phyloP scores from a whole-genome alignment of 495 filamentous ascomycete species.

The Tetracladium setigerum region DNA sequence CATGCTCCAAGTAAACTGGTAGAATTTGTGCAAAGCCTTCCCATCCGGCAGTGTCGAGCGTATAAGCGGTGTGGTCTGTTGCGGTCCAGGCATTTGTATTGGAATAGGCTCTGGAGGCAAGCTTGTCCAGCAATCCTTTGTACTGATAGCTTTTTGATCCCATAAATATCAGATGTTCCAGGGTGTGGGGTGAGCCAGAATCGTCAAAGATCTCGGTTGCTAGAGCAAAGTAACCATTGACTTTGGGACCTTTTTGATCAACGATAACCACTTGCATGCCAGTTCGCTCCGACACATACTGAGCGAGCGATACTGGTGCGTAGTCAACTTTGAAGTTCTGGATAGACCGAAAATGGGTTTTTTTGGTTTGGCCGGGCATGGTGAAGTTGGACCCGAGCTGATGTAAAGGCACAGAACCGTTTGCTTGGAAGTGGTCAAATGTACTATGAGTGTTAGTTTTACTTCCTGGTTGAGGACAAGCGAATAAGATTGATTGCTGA shows the following conservation, averaged over 20 bases:
- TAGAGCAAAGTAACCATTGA: conserved; percentile 88
- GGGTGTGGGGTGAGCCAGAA: conserved; percentile 88
- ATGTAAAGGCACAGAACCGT: too few species aligned
- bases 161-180: conserved; percentile 98
- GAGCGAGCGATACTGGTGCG: conserved; percentile 73
- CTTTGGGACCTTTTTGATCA: conserved; percentile 85
- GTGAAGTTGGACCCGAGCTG: not conserved
- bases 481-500: too few species aligned
- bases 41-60: conserved; percentile 90
- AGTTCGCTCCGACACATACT: conserved; percentile 72
- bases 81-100: conserved; percentile 94
- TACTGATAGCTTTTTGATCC: conserved; percentile 90
- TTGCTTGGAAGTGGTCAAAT: too few species aligned
- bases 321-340: conserved; percentile 86
- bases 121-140: conserved; percentile 89
- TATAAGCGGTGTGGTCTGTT: conserved; percentile 95
- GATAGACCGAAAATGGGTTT: conserved; percentile 65
- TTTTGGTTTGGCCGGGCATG: conserved; percentile 17
- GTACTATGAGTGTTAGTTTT: too few species aligned
- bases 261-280: conserved; percentile 92
- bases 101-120: conserved; percentile 88
- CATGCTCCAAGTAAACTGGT: conserved; percentile 92
- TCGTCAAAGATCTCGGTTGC: conserved; percentile 98
- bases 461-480: too few species aligned
- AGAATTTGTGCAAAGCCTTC: conserved; percentile 91